phyloP scores from a whole-genome alignment of 2,329 filamentous ascomycete genomes.

The Cercospora berteroae region DNA sequence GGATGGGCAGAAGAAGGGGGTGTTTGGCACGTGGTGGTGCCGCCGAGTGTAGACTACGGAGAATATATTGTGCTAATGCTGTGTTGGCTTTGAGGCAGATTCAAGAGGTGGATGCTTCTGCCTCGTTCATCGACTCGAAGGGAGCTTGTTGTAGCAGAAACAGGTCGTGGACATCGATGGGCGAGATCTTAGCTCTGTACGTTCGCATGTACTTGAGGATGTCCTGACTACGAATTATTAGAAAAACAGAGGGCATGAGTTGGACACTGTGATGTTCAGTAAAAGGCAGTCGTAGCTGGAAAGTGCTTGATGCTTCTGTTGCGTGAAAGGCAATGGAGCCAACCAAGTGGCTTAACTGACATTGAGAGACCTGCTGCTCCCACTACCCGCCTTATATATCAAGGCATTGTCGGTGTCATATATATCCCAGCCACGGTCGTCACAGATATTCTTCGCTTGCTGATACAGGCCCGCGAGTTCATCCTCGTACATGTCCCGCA shows the following conservation, averaged over 20 bases:
- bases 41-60: background rate
- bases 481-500: constrained; percentile 31
- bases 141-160: background rate
- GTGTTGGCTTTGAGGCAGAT: background rate
- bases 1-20: background rate
- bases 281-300: background rate
- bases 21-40: background rate
- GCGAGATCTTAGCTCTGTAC: background rate
- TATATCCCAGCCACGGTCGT: constrained; percentile 32
- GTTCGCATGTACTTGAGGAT: background rate
- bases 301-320: background rate
- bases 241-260: background rate
- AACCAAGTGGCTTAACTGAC: background rate
- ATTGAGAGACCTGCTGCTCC: constrained; percentile 3
- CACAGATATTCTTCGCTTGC: constrained; percentile 33
- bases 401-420: constrained; percentile 26
- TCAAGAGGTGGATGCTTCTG: background rate
- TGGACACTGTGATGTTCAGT: background rate
- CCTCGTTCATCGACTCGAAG: background rate
- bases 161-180: background rate
- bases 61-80: background rate
- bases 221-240: background rate
- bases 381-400: constrained; percentile 28
- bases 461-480: constrained; percentile 25
- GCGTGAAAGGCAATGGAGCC: background rate